Evolutionary conservation across 352 stramenopile genomes (phyloP), one percentile per base, ranked within the genome.

Genomic region (Phytophthora uliginosa): DNA sequence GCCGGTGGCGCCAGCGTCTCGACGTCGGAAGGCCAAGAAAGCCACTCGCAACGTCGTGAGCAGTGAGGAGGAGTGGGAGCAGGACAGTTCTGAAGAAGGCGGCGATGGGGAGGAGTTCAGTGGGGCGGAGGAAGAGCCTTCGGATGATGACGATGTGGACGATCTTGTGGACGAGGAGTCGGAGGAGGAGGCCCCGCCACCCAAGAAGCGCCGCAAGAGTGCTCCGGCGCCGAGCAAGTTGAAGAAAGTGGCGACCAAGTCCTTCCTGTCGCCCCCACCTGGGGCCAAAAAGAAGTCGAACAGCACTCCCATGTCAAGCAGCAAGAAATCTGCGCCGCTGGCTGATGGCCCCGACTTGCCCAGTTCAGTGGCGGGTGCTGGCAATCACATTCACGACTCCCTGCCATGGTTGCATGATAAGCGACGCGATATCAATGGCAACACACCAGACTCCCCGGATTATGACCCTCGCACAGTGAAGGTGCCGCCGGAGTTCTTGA

Each of bases 391-490:
- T 34, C 98, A 99, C 76, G 95, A 99, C 76, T 92, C 92, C 20
- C 80, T 99, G 7, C 42, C 78, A 34, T 99, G 97, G 84, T 80
- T 99, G 18, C 81, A 93, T 59, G 77, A 89, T 15, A 86, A 91
- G 28, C 93, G 94, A 6, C 81, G 82, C n/a, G 98, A 99, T 74
- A 86, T 86, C 8, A 88, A 98, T 55, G 88, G 89, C 9, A 93
- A 97, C 52, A 57, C 76, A 8, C 80, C 86, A 1, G 82, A 86
- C 55, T 89, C 99, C 48, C 87, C 97, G 0, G 78, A 97, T 12
- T 99, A 97, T 71, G 93, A 99, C 66, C 79, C 91, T 2, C 90
- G 96, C 2, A 99, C 98, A 28, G 56, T 99, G 18, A 82, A 90
- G 15, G 83, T 99, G 0, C 91, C 96, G 6, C 73, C 86, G 0